Percentiles rank a stretch among this genome's conserved stretches.
Evolutionary conservation across 257 asterid species (phyloP).

Genomic region (Cinchona pubescens): DNA sequence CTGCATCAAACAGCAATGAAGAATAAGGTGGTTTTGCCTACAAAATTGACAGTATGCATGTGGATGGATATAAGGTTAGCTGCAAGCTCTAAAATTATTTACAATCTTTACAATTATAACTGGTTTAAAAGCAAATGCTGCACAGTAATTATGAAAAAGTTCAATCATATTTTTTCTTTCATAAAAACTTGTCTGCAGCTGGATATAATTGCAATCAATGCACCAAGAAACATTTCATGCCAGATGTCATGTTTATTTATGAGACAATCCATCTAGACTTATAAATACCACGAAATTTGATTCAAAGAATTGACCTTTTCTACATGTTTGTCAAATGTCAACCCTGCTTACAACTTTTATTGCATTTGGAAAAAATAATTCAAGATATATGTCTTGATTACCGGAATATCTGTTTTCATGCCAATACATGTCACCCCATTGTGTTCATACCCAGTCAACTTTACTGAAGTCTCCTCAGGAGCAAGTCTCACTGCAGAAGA

Average conservation of each 20-base stretch:
- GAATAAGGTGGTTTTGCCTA: conserved; percentile 19
- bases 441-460: conserved; percentile 77
- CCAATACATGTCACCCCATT: conserved; percentile 87
- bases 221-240: background rate
- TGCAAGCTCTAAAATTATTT: conserved; percentile 6
- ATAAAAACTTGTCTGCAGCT: background rate
- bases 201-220: background rate
- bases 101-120: background rate
- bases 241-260: no score
- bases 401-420: conserved; percentile 88
- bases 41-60: conserved; percentile 19
- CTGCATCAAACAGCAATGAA: conserved; percentile 29
- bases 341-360: background rate
- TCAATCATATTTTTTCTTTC: background rate
- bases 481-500: conserved; percentile 82
- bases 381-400: conserved; percentile 28
- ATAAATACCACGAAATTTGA: background rate
- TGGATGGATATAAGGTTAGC: conserved; percentile 19
- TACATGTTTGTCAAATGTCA: background rate
- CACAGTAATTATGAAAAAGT: background rate
- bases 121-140: background rate
- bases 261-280: background rate
- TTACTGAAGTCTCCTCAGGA: conserved; percentile 67
- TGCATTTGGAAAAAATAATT: background rate
- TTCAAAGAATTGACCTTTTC: background rate